Base-by-base conservation (phyloP, 331 rosid genomes). In the Malus hybrid region DNA sequence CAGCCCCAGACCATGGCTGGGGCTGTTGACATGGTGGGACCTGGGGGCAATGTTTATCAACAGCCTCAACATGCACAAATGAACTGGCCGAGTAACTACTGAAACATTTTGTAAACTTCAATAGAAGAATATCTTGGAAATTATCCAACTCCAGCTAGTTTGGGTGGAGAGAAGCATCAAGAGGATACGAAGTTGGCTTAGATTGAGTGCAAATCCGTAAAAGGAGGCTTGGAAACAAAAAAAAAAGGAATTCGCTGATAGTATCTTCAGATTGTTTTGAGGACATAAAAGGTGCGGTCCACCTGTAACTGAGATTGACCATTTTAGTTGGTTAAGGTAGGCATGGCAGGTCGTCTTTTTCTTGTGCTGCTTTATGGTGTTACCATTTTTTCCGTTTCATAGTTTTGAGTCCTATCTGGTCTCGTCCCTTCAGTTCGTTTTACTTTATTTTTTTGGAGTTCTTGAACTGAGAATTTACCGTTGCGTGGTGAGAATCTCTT, bases 1-100 rank as follows among this genome's bases (percentile, higher is more conserved):
- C 98, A 94, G 87, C 81, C 99, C 34, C 99, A 92, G 80, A 79
- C 99, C 69, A 86, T 94, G 90, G 93, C 93, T 24, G 99, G 96
- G 83, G 88, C 88, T 69, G 96, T 90, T 71, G 99, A 94, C 82
- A 87, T 93, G 92, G 96, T 79, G 68, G 99, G 99, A 82, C 93
- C 93, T 1, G 97, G 97, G 64, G 97, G 97, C 9, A 83, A 80
- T 76, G 96, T 90, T 83, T 94, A 94, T 82, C 99, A 91, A 80
- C 95, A 88, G 76, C 86, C 96, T 76, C 99, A 94, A 81, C 97
- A 94, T 75, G 67, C 97, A 4, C 99, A 90, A 72, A 87, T 90
- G 61, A 92, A 94, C 83, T 94, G 99, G 97, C 96, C 97, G 3
- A 89, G 85, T 82, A 94, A 94, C 87, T 92, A 94, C 83, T 92